A percentile compares a stretch with the other conserved stretches of the same genome.
phyloP scores from a whole-genome alignment of 345 rosid genomes.

The Rhodamnia argentea region DNA sequence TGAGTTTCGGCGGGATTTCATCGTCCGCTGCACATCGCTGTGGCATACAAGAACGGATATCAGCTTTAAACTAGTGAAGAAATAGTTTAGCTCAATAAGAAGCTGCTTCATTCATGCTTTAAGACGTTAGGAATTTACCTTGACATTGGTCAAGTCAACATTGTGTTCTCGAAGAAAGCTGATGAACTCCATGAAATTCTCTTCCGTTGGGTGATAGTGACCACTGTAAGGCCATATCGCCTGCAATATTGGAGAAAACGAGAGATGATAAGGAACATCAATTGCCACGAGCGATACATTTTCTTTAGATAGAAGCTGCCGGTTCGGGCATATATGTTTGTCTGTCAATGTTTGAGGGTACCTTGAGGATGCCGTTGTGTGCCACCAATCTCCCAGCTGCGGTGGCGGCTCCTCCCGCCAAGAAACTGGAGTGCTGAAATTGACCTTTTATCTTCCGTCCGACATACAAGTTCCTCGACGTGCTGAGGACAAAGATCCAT shows the following conservation, averaged over 20 bases:
- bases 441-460: constrained; percentile 55
- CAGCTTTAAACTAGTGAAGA: background rate
- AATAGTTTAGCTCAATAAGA: background rate
- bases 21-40: constrained; percentile 27
- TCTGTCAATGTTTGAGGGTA: background rate
- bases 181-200: constrained; percentile 26
- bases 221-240: constrained; percentile 50
- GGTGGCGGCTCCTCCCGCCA: constrained; percentile 66
- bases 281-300: background rate
- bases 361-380: constrained; percentile 38
- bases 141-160: constrained; percentile 31
- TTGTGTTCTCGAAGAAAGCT: constrained; percentile 22
- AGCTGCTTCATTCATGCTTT: background rate
- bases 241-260: background rate
- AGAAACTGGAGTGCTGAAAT: constrained; percentile 78
- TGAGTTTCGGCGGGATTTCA: constrained; percentile 7
- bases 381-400: constrained; percentile 66
- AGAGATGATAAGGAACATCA: background rate
- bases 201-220: constrained; percentile 43
- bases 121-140: constrained; percentile 10
- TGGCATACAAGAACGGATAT: background rate
- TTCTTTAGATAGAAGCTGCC: background rate
- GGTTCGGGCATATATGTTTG: background rate
- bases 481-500: constrained; percentile 72
- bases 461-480: constrained; percentile 37